A percentile compares a stretch with the other conserved stretches of the same genome.
phyloP scores from a whole-genome alignment of 2,329 filamentous ascomycete genomes.

The Spiromastix sp. region DNA sequence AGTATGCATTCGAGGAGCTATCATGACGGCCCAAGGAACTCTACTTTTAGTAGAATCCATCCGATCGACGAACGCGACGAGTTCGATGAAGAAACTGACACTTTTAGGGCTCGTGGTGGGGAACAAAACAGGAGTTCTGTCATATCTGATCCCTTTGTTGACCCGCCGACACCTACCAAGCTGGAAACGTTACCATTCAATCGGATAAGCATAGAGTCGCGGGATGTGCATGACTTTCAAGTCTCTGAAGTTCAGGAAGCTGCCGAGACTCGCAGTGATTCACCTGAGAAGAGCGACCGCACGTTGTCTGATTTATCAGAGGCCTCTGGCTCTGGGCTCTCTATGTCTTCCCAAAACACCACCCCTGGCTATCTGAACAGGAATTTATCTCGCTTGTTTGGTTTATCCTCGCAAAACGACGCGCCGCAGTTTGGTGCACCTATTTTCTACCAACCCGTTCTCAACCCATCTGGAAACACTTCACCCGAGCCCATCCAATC shows the following conservation, averaged over 20 bases:
- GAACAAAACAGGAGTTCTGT: slow-evolving; percentile 9
- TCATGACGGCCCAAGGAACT: slow-evolving; percentile 34
- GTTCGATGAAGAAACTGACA: too few species aligned
- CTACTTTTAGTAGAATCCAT: slow-evolving; percentile 47
- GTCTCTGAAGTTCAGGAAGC: too few species aligned
- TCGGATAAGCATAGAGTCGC: slow-evolving; percentile 5
- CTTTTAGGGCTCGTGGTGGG: slow-evolving; percentile 17
- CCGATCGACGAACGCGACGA: slow-evolving; percentile 55
- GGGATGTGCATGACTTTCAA: slow-evolving; percentile 8
- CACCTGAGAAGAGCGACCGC: slow-evolving; percentile 43
- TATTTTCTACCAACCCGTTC: slow-evolving; percentile 3
- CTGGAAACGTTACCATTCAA: not conserved
- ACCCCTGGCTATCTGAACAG: slow-evolving; percentile 7
- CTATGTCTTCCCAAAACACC: slow-evolving; percentile 9
- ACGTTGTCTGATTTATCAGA: slow-evolving; percentile 49
- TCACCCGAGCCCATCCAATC: not conserved
- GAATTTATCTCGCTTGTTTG: slow-evolving; percentile 4
- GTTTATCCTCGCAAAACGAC: slow-evolving; percentile 1
- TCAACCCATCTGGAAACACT: slow-evolving; percentile 10
- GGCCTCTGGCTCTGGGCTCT: slow-evolving; percentile 23
- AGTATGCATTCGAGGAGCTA: slow-evolving; percentile 28
- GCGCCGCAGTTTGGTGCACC: not conserved
- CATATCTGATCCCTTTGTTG: slow-evolving; percentile 18
- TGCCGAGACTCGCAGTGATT: slow-evolving; percentile 26
- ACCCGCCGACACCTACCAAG: slow-evolving; percentile 13